Evolutionary conservation across 1,284 basidiomycete species (phyloP), one percentile per base, ranked within the genome.

Genomic region (Erythrobasidium hasegawianum): DNA sequence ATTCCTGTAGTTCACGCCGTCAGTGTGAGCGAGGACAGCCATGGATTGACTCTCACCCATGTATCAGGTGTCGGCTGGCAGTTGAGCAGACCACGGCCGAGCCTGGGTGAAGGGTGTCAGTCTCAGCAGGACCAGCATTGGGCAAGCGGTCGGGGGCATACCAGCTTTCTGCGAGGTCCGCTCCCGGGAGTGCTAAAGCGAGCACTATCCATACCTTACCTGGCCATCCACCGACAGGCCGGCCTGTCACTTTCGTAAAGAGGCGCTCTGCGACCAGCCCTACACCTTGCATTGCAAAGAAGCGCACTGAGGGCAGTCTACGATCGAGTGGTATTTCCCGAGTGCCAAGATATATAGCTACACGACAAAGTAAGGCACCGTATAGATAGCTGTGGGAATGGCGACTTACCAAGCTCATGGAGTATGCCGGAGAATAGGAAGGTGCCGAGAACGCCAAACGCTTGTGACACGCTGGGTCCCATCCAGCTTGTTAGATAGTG

Each of bases 201-300:
- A 65, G 47, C 14, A 58, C 14, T n/a, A 65, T 18, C 62, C 62
- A 65, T 14, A 58, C 2, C 27, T 56, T 45, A 1, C 62, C 62
- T 1, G 16, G 24, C 43, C 24, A 58, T 8, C 62, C 62, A 10
- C 55, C 43, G 16, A 65, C 56, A 50, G 43, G 29, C 45, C 33
- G 49, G 22, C 62, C 55, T 24, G 62, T 65, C 2, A 58, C 2
- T 14, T 47, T 41, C 10, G 56, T 57, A 38, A 57, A 58, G 20
- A 65, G 8, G 26, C 54, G 54, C 38, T 65, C 62, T 14, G 16
- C 43, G 22, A 58, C 62, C 9, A 65, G 45, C 7, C 62, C 62
- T n/a, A 65, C 26, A 16, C 62, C 62, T 53, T 65, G 62, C 14
- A n/a, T 11, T 43, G 57, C 50, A 47, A 65, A 65, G 55, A 65